phyloP scores from a whole-genome alignment of 2,329 filamentous ascomycete species.

The Xylaria sp. region DNA sequence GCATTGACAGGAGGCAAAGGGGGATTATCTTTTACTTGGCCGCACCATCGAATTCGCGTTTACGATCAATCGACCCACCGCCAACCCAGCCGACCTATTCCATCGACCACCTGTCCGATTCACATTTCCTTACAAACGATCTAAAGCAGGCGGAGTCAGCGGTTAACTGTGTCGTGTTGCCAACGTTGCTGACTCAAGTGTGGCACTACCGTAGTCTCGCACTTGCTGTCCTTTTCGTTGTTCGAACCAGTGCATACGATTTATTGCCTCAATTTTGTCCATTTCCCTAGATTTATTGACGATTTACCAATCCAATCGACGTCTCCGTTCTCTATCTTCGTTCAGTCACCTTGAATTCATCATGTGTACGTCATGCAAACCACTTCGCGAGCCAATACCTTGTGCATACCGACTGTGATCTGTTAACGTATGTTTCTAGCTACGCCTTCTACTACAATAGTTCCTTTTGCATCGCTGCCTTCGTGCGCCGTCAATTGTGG shows the following conservation, averaged over 20 bases:
- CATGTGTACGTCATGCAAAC: slow-evolving; percentile 28
- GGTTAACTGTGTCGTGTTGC: neutral
- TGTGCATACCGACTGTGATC: neutral
- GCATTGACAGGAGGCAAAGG: slow-evolving; percentile 18
- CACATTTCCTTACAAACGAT: neutral
- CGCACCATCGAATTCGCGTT: slow-evolving; percentile 14
- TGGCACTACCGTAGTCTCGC: neutral
- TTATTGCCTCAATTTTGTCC: neutral
- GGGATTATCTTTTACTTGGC: slow-evolving; percentile 10
- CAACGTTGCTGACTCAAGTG: slow-evolving; percentile 11
- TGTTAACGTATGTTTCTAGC: slow-evolving; percentile 30
- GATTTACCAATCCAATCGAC: slow-evolving; percentile 5
- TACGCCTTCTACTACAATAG: slow-evolving; percentile 59
- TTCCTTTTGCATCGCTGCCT: slow-evolving; percentile 69
- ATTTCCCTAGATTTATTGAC: neutral
- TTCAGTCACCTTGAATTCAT: slow-evolving; percentile 5
- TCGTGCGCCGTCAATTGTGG: slow-evolving; percentile 70
- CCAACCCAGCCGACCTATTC: neutral
- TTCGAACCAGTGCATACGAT: neutral
- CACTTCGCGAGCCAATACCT: neutral
- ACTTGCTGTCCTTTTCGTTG: neutral
- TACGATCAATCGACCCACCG: slow-evolving; percentile 13
- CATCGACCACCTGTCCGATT: slow-evolving; percentile 7
- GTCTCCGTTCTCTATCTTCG: neutral
- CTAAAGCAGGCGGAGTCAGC: neutral